Conservation (phyloP, 768 basidiomycete species). For the Macrolepiota albuminosa region DNA sequence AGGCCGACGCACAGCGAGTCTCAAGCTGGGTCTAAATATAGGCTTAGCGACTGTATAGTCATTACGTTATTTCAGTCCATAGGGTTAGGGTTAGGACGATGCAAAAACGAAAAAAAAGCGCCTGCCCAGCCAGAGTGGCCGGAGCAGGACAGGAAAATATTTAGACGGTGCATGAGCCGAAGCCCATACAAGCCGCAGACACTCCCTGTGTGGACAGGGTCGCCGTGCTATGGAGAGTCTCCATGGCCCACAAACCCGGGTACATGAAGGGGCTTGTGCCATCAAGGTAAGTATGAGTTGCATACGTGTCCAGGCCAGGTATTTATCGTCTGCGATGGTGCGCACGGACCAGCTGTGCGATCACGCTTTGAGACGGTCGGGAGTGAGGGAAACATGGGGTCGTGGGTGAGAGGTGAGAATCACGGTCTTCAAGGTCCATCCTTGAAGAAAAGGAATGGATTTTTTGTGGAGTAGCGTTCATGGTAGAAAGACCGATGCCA, state of each 20-base stretch:
- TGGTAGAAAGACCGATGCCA: too few relatives aligned
- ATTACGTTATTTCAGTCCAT: not conserved
- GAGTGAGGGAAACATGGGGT: not conserved
- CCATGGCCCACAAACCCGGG: slow-evolving; percentile 53
- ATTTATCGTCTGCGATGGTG: not conserved
- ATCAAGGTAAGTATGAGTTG: slow-evolving; percentile 62
- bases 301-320: not conserved
- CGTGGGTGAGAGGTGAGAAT: too few relatives aligned
- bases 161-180: slow-evolving; percentile 57
- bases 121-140: slow-evolving; percentile 46
- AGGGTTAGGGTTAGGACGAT: not conserved
- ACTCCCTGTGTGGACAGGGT: slow-evolving; percentile 64
- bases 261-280: slow-evolving; percentile 53
- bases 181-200: slow-evolving; percentile 50
- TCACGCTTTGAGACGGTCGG: not conserved
- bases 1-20: too few relatives aligned
- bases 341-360: not conserved
- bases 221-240: slow-evolving; percentile 66
- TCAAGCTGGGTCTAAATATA: too few relatives aligned
- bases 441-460: too few relatives aligned
- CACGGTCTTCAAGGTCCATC: too few relatives aligned
- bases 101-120: slow-evolving; percentile 22
- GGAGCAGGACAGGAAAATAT: slow-evolving; percentile 57
- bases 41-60: not conserved
- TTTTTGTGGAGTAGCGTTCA: too few relatives aligned